phyloP scores from a whole-genome alignment of 2,329 filamentous ascomycete genomes.

The Ampelomyces quisqualis region DNA sequence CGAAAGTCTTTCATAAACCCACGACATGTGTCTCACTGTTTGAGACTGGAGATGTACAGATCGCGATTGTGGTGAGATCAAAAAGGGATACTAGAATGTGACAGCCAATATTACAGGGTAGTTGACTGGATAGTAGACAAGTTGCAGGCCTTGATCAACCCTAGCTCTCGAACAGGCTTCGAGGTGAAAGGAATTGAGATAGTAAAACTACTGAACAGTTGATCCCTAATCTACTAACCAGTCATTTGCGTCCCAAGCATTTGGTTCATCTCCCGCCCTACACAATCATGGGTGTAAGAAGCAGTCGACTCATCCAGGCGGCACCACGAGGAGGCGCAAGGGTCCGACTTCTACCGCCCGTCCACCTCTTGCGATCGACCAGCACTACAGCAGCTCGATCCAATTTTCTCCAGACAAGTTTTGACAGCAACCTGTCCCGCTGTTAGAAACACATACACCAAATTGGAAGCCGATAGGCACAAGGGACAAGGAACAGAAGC shows the following conservation, averaged over 20 bases:
- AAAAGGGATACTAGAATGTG: too few relatives aligned
- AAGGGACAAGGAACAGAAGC: constrained; percentile 6
- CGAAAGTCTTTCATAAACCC: too few relatives aligned
- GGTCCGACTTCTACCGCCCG: constrained; percentile 40
- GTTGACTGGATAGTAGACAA: too few relatives aligned
- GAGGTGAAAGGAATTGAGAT: not conserved
- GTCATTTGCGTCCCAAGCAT: constrained; percentile 35
- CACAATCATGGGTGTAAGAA: not conserved
- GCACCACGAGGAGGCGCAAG: constrained; percentile 43
- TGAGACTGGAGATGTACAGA: too few relatives aligned
- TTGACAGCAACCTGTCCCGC: constrained; percentile 14
- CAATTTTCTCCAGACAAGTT: constrained; percentile 22
- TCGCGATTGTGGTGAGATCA: too few relatives aligned
- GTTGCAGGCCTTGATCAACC: too few relatives aligned
- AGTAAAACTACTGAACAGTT: not conserved
- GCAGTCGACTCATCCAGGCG: constrained; percentile 34
- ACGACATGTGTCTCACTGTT: too few relatives aligned
- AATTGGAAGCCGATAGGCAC: constrained; percentile 3
- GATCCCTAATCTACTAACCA: not conserved
- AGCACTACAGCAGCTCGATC: constrained; percentile 19
- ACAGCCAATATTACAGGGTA: too few relatives aligned
- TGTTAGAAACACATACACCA: constrained; percentile 8
- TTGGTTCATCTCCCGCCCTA: constrained; percentile 30
- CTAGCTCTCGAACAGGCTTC: too few relatives aligned
- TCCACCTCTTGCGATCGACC: constrained; percentile 35